Evolutionary conservation across 306 rosid genomes (phyloP), one percentile per base, ranked within the genome.

Genomic region (Cajanus cajan): DNA sequence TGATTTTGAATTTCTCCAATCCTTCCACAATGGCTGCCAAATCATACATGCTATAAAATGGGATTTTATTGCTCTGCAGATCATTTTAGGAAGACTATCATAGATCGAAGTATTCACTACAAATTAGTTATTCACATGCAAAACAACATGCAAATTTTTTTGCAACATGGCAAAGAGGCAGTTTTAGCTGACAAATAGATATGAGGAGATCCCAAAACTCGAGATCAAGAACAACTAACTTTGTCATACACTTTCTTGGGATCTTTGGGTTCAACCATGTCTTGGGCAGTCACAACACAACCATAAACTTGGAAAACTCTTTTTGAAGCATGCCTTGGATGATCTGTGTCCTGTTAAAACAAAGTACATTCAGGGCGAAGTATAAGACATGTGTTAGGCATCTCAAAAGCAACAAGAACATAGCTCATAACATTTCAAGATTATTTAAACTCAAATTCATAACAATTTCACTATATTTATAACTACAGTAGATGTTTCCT

Each of bases 291-390:
- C 86, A 87, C 98, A 72, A 91, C 84, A 86, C 97, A 91, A 40
- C 98, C 98, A 84, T 88, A 91, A 81, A 95, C 88, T 85, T 93
- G 97, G 85, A 88, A 91, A 83, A 80, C 87, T 89, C 98, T 91
- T 87, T 88, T 93, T 76, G 90, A 88, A 73, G 78, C 51, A 80
- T 78, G 78, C 18, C 28, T 77, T 50, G 90, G 33, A 78, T 84
- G 90, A 87, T 85, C 87, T 21, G 82, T 87, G 33, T 74, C 89
- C 97, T 91, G 85, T 72, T 44, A 57, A 83, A n/a, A 86, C 66
- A 77, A 52, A 50, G 24, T 33, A 71, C 31, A 67, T 59, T 33
- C 28, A 74, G 33, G 40, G 28, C 34, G 43, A 47, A 81, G 78
- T 66, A 41, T 59, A 57, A 36, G 77, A 66, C 16, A 54, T 43